These are phyloP conservation scores for Alternaria sp. DNA, from an alignment of 2,329 filamentous ascomycete species.

Conservation along the genomic window DNA sequence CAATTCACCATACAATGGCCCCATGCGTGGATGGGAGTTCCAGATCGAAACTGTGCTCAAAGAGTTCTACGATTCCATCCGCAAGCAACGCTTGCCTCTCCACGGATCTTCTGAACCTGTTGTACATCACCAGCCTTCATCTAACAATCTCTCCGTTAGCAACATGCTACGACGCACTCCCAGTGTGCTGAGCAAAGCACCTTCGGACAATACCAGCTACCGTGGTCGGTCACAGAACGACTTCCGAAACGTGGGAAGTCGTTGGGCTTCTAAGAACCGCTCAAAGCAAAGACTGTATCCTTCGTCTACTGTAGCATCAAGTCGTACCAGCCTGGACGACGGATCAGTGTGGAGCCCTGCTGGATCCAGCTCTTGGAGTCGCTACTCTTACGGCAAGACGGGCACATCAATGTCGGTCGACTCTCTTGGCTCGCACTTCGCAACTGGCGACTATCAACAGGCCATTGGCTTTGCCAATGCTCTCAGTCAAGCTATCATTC, in stretches of 20 bases:
- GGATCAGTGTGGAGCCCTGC: conserved; percentile 91
- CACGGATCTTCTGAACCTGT: conserved; percentile 70
- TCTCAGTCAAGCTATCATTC: conserved; percentile 93
- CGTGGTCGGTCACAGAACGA: conserved; percentile 74
- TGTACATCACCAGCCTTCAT: conserved; percentile 54
- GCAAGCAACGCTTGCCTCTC: conserved; percentile 82
- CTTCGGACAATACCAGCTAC: conserved; percentile 78
- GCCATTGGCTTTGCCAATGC: conserved; percentile 98
- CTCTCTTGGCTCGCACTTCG: conserved; percentile 79
- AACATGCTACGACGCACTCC: conserved; percentile 82
- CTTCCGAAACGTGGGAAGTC: conserved; percentile 65
- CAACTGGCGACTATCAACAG: conserved; percentile 85
- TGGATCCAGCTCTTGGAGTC: conserved; percentile 92
- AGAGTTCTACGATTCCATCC: conserved; percentile 88
- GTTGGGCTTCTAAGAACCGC: conserved; percentile 86
- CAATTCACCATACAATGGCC: conserved; percentile 75
- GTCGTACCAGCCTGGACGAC: conserved; percentile 92
- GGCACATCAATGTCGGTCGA: conserved; percentile 92
- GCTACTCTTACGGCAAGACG: conserved; percentile 88
- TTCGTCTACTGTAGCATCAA: conserved; percentile 83
- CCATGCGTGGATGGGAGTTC: conserved; percentile 80
- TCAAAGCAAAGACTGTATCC: conserved; percentile 79
- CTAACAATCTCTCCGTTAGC: conserved; percentile 71
- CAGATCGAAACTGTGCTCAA: conserved; percentile 92
- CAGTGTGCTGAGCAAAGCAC: conserved; percentile 90